A percentile compares a stretch with the other conserved stretches of the same genome.
phyloP scores from a whole-genome alignment of 148 eudicot species.

The Diospyros kaki region DNA sequence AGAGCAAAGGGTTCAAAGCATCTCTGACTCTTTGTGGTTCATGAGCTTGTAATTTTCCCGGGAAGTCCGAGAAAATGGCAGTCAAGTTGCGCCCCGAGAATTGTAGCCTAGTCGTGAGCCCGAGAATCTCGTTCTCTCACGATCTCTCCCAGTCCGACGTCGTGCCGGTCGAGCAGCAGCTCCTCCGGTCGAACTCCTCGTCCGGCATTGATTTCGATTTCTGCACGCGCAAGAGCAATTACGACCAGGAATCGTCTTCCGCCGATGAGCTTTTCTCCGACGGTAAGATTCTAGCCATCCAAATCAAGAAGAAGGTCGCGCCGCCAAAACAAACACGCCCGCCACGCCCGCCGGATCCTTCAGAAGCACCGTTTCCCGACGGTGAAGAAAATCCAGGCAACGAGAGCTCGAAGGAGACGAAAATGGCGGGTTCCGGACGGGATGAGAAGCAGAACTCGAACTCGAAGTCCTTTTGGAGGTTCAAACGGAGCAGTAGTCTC shows the following conservation, averaged over 20 bases:
- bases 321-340: constrained; percentile 9
- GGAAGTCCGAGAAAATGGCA: constrained; percentile 41
- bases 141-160: constrained; percentile 59
- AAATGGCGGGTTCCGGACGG: constrained; percentile 23
- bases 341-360: constrained; percentile 3
- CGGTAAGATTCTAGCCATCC: constrained; percentile 61
- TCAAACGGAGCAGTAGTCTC: constrained; percentile 69
- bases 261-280: constrained; percentile 84
- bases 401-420: background rate
- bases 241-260: constrained; percentile 45
- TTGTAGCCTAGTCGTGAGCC: constrained; percentile 48
- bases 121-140: constrained; percentile 84
- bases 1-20: too few species aligned
- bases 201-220: constrained; percentile 62
- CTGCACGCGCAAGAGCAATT: constrained; percentile 33
- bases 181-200: constrained; percentile 32
- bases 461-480: constrained; percentile 68
- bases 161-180: constrained; percentile 57
- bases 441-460: constrained; percentile 26
- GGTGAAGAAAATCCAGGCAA: constrained; percentile 8
- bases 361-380: constrained; percentile 17
- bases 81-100: constrained; percentile 55
- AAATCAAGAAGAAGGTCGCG: constrained; percentile 34
- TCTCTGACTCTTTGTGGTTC: constrained; percentile 4
- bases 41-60: constrained; percentile 10